Conservation (phyloP, 108 stramenopile genomes). For the Cyclostephanos tholiformis region DNA sequence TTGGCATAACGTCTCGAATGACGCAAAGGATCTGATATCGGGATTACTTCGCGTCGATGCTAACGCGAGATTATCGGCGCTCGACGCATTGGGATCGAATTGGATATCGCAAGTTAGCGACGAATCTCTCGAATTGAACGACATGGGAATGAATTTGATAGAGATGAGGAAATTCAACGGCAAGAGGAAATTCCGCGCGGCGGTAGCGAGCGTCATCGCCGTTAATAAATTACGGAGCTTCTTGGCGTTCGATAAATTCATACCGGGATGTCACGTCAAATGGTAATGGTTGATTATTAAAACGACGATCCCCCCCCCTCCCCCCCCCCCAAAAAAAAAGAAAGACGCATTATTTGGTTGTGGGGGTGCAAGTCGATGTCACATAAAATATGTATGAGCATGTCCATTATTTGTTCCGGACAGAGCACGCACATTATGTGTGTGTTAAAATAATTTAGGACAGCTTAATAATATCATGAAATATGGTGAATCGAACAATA, state of each 20-base stretch:
- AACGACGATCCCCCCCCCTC: no score
- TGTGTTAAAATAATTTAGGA: no score
- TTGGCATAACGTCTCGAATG: constrained; percentile 80
- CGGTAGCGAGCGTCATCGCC: constrained; percentile 69
- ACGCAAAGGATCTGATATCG: constrained; percentile 87
- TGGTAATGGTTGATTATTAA: no score
- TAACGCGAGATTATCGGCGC: constrained; percentile 60
- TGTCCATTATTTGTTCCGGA: no score
- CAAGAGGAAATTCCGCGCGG: constrained; percentile 85
- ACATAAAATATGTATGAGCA: no score
- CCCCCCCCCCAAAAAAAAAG: no score
- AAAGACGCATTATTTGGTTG: no score
- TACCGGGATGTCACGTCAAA: background rate
- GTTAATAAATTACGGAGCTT: constrained; percentile 47
- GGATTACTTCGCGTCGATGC: constrained; percentile 74
- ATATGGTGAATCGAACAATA: no score
- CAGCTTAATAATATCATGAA: no score
- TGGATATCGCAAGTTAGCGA: constrained; percentile 82
- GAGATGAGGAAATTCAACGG: constrained; percentile 84
- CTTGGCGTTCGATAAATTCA: constrained; percentile 44
- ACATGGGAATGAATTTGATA: constrained; percentile 66
- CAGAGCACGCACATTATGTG: no score
- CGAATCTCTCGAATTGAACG: constrained; percentile 58
- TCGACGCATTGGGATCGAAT: constrained; percentile 70
- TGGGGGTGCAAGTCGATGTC: no score